phyloP scores from a whole-genome alignment of 2,329 filamentous ascomycete species.

The Curvularia spicifera region DNA sequence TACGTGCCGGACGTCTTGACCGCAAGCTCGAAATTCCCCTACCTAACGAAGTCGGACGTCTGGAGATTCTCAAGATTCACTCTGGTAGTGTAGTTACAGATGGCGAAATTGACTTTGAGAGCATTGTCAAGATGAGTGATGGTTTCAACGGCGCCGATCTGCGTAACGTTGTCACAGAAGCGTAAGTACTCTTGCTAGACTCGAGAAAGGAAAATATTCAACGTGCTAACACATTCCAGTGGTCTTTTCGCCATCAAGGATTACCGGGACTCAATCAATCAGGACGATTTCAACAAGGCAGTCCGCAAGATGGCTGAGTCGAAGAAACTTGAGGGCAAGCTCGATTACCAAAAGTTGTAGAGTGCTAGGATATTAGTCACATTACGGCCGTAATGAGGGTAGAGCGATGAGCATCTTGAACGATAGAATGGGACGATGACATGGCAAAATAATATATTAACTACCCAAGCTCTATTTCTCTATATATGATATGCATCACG shows the following conservation, averaged over 20 bases:
- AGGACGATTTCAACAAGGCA: conserved; percentile 99
- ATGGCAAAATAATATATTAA: conserved; percentile 1
- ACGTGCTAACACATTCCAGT: conserved; percentile 56
- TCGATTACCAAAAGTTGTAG: conserved; percentile 96
- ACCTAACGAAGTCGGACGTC: conserved; percentile 92
- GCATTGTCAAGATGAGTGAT: conserved; percentile 99
- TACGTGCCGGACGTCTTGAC: conserved; percentile 91
- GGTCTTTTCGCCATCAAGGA: conserved; percentile 98
- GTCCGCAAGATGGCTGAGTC: conserved; percentile 96
- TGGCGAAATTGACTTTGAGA: conserved; percentile 98
- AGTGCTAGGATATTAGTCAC: neutral
- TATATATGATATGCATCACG: neutral
- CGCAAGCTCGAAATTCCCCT: conserved; percentile 97
- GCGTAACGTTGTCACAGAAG: conserved; percentile 97
- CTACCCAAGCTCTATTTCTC: neutral
- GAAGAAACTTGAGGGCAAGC: conserved; percentile 98
- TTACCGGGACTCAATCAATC: conserved; percentile 92
- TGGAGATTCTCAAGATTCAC: conserved; percentile 99
- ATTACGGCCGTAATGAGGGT: conserved; percentile 25
- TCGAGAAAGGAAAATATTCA: neutral
- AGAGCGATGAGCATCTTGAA: conserved; percentile 16
- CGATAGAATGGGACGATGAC: conserved; percentile 10
- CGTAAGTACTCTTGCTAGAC: conserved; percentile 66
- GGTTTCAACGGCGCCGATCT: conserved; percentile 96
- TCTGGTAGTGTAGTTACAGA: conserved; percentile 83